These are phyloP conservation scores for Wallacemonas sp. DNA, from an alignment of 208 protist species.

Conservation along the genomic window DNA sequence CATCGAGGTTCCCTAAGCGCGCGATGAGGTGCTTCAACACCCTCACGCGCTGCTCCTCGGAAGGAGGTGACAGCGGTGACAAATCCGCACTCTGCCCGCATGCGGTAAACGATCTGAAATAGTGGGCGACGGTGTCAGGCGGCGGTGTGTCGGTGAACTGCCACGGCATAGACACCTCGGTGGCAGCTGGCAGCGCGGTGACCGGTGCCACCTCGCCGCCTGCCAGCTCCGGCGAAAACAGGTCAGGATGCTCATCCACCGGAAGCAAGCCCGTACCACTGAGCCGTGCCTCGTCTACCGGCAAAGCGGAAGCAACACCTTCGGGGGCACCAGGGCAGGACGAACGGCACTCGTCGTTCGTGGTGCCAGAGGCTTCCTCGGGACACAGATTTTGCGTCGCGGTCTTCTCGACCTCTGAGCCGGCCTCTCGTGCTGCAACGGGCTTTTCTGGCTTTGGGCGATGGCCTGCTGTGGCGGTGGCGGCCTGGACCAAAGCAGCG, in stretches of 20 bases:
- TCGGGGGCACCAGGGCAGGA: conserved; percentile 1
- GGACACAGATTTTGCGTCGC: not conserved
- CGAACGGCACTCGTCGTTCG: not conserved
- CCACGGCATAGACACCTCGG: conserved; percentile 39
- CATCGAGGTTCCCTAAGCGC: conserved; percentile 32
- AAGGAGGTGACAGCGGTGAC: conserved; percentile 24
- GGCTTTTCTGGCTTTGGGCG: too few species aligned
- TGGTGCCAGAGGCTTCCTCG: too few species aligned
- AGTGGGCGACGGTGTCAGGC: conserved; percentile 1
- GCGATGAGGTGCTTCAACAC: conserved; percentile 66
- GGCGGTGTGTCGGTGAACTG: conserved; percentile 34
- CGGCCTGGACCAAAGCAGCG: not conserved
- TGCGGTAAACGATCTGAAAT: not conserved
- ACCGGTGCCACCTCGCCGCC: not conserved
- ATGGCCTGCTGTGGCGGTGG: too few species aligned
- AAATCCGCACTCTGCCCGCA: not conserved
- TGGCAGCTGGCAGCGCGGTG: conserved; percentile 13
- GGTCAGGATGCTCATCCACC: conserved; percentile 41
- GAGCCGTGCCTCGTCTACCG: not conserved
- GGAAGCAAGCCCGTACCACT: conserved; percentile 23
- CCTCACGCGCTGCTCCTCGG: conserved; percentile 27
- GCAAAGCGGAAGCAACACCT: not conserved
- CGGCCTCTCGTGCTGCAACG: too few species aligned
- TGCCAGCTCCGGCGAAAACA: conserved; percentile 71
- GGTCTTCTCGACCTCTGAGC: not conserved